Evolutionary conservation across 2,329 filamentous ascomycete species (phyloP).

Genomic region (Venturiaceae sp.): DNA sequence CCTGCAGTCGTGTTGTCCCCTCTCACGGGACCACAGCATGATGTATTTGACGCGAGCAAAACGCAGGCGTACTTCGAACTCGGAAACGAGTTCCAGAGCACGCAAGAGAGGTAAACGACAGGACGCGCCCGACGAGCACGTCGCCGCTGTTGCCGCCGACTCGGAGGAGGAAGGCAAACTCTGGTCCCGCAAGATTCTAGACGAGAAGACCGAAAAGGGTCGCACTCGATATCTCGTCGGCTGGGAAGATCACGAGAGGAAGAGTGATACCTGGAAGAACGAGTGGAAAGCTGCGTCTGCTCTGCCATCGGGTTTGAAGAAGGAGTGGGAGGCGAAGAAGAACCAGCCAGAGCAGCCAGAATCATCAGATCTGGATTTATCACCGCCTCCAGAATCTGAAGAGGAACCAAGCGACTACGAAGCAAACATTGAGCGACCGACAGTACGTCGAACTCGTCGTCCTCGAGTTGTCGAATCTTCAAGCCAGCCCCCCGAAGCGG

Average conservation of each 20-base stretch:
- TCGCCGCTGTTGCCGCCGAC: background rate
- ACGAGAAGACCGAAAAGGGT: background rate
- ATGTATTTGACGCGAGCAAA: constrained; percentile 3
- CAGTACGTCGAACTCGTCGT: background rate
- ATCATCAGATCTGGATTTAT: background rate
- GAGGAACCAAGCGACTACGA: constrained; percentile 1
- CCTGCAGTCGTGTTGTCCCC: background rate
- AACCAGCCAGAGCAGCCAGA: background rate
- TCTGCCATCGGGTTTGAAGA: constrained; percentile 1
- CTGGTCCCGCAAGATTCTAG: background rate
- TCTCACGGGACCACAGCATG: background rate
- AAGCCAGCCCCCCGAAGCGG: background rate
- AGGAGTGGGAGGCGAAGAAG: background rate
- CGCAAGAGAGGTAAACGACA: background rate
- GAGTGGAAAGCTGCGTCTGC: background rate
- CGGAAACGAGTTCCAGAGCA: background rate
- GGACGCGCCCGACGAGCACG: background rate
- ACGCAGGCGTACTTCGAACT: constrained; percentile 1
- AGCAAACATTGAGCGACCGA: background rate
- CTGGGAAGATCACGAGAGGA: constrained; percentile 1
- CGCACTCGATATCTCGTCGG: background rate
- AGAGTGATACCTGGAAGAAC: constrained; percentile 1
- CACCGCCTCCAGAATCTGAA: background rate
- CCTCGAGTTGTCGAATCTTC: background rate
- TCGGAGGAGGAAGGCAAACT: constrained; percentile 1